phyloP scores from a whole-genome alignment of 164 flowering plant species.

The Sedum album region DNA sequence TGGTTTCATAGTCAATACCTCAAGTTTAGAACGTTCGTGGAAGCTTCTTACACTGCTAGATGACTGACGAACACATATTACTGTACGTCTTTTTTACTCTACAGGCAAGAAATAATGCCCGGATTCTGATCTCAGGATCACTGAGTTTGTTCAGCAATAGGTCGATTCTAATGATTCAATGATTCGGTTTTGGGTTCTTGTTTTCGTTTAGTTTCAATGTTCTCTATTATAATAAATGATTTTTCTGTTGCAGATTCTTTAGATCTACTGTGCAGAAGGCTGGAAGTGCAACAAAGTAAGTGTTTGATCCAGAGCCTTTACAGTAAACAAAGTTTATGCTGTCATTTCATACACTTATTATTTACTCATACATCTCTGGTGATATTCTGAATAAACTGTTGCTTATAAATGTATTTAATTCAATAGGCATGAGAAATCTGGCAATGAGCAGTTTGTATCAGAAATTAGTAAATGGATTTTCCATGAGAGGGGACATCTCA shows the following conservation, averaged over 20 bases:
- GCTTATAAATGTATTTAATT: slow-evolving; percentile 10
- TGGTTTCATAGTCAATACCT: neutral
- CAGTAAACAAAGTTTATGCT: neutral
- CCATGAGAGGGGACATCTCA: slow-evolving; percentile 97
- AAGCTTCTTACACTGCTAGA: neutral
- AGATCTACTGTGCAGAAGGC: slow-evolving; percentile 71
- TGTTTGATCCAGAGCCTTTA: slow-evolving; percentile 10
- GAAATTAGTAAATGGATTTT: slow-evolving; percentile 98
- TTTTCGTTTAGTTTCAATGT: neutral
- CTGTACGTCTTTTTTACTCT: neutral
- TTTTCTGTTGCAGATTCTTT: slow-evolving; percentile 46
- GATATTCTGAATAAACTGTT: neutral
- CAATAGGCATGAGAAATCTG: slow-evolving; percentile 76
- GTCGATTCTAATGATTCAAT: slow-evolving; percentile 26
- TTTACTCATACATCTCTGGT: neutral
- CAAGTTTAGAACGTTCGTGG: neutral
- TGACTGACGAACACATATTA: neutral
- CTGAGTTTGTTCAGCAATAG: slow-evolving; percentile 68
- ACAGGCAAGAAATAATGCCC: slow-evolving; percentile 97
- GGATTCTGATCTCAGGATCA: slow-evolving; percentile 81
- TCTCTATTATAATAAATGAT: neutral
- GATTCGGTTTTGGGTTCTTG: neutral
- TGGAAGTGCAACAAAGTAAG: slow-evolving; percentile 64
- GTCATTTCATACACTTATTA: neutral
- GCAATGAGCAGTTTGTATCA: slow-evolving; percentile 84